Base-by-base conservation (phyloP, 2,329 filamentous ascomycete species). In the Chaetomiaceae sp. region DNA sequence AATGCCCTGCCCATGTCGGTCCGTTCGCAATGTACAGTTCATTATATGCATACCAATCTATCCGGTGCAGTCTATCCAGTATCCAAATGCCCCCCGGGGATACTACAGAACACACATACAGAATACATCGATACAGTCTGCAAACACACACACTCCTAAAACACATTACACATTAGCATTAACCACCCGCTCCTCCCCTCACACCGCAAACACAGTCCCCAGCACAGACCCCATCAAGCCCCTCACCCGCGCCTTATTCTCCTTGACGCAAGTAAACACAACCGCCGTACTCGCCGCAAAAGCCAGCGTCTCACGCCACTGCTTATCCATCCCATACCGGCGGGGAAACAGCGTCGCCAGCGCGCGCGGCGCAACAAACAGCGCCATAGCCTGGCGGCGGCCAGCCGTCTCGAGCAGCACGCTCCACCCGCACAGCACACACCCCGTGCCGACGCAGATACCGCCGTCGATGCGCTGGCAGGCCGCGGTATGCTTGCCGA, bases 291-390 rank as follows among this genome's bases (percentile, higher is more conserved):
- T 87, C 39, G 76, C 64, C 0, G 85, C 81, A 67, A 90, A 90
- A 1, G 76, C 77, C 25, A 80, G 54, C 33, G 75, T 81, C 71
- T 89, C 86, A 45, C 78, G 73, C 81, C 82, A 85, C 71, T 85
- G 78, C 67, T 83, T 76, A 61, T 82, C 70, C 52, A 67, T 60
- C 2, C 67, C 64, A 66, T 93, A 95, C 35, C 79, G 74, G 54
- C 89, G 73, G 6, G 89, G 89, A 14, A 95, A 69, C 54, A 91
- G 66, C 0, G 86, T 88, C 8, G 86, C 87, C 55, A 88, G 72
- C 13, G 89, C 89, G 55, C 88, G 76, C 0, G 89, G 89, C 17
- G 86, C 82, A 38, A 93, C 88, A 65, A 95, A 95, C 34, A 93
- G 74, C 8, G 85, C 81, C 63, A 95, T 78, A 63, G 95, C 89